Conservation (phyloP, 2,329 filamentous ascomycete genomes). For the Aspergillus fijiensis region DNA sequence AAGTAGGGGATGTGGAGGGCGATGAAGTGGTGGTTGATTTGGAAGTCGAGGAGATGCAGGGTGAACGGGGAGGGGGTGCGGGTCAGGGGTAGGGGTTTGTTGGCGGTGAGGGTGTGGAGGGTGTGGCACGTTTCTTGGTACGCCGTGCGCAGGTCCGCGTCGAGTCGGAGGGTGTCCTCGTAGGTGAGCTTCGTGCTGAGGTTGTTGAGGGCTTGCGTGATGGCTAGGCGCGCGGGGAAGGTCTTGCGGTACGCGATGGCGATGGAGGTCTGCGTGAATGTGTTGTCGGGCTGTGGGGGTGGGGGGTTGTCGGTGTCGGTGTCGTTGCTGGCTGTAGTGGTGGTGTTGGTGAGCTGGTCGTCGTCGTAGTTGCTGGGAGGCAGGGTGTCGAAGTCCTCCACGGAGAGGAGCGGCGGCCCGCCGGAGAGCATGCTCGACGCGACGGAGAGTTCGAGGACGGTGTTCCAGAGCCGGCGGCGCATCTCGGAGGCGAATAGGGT, state of each 20-base stretch:
- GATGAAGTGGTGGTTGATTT: slow-evolving; percentile 29
- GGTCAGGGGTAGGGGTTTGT: background rate
- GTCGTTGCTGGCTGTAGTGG: slow-evolving; percentile 9
- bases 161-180: slow-evolving; percentile 30
- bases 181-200: slow-evolving; percentile 22
- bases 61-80: slow-evolving; percentile 19
- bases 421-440: slow-evolving; percentile 26
- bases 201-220: slow-evolving; percentile 32
- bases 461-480: slow-evolving; percentile 31
- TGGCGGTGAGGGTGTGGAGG: slow-evolving; percentile 15
- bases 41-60: slow-evolving; percentile 25
- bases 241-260: slow-evolving; percentile 39
- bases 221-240: slow-evolving; percentile 37
- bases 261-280: slow-evolving; percentile 38
- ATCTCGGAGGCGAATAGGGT: slow-evolving; percentile 27
- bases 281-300: slow-evolving; percentile 20
- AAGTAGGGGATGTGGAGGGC: slow-evolving; percentile 34
- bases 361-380: slow-evolving; percentile 22
- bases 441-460: slow-evolving; percentile 30
- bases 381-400: slow-evolving; percentile 18
- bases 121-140: slow-evolving; percentile 45
- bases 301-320: slow-evolving; percentile 15
- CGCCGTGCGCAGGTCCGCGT: slow-evolving; percentile 45
- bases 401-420: slow-evolving; percentile 17
- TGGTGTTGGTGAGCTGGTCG: slow-evolving; percentile 46